A percentile compares a stretch with the other conserved stretches of the same genome.
phyloP scores from a whole-genome alignment of 2,329 filamentous ascomycete species.

The Aspergillus pseudotamarii region DNA sequence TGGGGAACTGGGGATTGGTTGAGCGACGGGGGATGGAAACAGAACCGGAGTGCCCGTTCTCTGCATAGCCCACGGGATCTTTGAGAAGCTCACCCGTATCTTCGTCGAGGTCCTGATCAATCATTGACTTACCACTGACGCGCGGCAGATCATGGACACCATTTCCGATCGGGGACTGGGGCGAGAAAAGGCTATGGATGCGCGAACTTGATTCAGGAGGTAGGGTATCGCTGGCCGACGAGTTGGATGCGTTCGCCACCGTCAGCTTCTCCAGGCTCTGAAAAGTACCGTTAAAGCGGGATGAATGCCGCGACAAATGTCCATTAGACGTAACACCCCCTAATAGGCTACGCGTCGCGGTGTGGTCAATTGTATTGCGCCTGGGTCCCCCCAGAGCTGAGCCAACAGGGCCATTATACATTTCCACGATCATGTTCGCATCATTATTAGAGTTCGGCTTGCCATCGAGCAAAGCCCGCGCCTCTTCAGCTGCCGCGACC shows the following conservation, averaged over 20 bases:
- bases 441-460: constrained; percentile 65
- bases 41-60: constrained; percentile 61
- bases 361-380: constrained; percentile 58
- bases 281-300: constrained; percentile 64
- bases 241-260: constrained; percentile 48
- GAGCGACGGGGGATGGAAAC: constrained; percentile 59
- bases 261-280: constrained; percentile 61
- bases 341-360: constrained; percentile 38
- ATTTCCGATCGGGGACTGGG: constrained; percentile 61
- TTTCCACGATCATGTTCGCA: constrained; percentile 59
- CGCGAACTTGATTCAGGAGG: constrained; percentile 52
- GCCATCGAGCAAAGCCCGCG: constrained; percentile 61
- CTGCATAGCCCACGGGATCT: constrained; percentile 68
- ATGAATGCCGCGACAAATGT: constrained; percentile 55
- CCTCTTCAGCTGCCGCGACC: constrained; percentile 61
- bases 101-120: constrained; percentile 65
- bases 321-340: constrained; percentile 37
- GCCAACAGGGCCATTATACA: constrained; percentile 49
- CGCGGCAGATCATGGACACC: constrained; percentile 55
- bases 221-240: constrained; percentile 55
- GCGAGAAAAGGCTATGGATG: constrained; percentile 62
- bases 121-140: constrained; percentile 63
- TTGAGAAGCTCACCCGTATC: constrained; percentile 65
- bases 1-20: constrained; percentile 72
- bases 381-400: constrained; percentile 40